These are phyloP conservation scores for Forsythia viridissima DNA, from an alignment of 257 asterid genomes.

Conservation along the genomic window DNA sequence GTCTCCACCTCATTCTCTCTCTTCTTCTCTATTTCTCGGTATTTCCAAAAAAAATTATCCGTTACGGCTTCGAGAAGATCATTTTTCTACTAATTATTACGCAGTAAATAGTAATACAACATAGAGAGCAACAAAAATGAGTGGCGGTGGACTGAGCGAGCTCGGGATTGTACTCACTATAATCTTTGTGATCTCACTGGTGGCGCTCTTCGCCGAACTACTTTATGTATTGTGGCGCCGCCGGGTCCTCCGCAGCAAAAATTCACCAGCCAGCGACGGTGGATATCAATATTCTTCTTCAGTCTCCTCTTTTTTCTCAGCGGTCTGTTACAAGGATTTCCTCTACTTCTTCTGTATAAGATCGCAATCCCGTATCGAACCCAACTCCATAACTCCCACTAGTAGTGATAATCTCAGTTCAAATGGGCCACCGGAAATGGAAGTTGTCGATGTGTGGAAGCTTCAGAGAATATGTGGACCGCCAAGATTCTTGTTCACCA, in stretches of 20 bases:
- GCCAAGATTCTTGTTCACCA: conserved; percentile 56
- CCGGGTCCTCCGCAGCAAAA: conserved; percentile 45
- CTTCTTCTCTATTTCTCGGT: background rate
- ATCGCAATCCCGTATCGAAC: conserved; percentile 35
- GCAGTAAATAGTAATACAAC: background rate
- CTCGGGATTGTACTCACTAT: conserved; percentile 43
- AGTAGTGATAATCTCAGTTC: background rate
- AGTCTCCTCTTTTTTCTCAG: conserved; percentile 26
- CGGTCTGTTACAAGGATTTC: conserved; percentile 44
- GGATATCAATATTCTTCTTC: conserved; percentile 26
- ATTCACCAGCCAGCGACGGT: background rate
- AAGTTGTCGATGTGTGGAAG: conserved; percentile 58
- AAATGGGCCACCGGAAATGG: conserved; percentile 32
- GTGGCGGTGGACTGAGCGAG: conserved; percentile 41
- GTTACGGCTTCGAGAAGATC: conserved; percentile 16
- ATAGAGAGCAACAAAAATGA: conserved; percentile 25
- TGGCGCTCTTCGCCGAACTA: conserved; percentile 43
- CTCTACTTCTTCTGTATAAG: conserved; percentile 50
- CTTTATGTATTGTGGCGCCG: conserved; percentile 59
- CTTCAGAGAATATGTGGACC: conserved; percentile 57
- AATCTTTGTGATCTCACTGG: conserved; percentile 44
- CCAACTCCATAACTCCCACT: conserved; percentile 20
- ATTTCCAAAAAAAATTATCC: conserved; percentile 27
- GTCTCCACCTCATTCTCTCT: background rate
- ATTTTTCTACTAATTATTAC: background rate